Evolutionary conservation across 768 basidiomycete species (phyloP).

Genomic region (Hypholoma sublateritium): DNA sequence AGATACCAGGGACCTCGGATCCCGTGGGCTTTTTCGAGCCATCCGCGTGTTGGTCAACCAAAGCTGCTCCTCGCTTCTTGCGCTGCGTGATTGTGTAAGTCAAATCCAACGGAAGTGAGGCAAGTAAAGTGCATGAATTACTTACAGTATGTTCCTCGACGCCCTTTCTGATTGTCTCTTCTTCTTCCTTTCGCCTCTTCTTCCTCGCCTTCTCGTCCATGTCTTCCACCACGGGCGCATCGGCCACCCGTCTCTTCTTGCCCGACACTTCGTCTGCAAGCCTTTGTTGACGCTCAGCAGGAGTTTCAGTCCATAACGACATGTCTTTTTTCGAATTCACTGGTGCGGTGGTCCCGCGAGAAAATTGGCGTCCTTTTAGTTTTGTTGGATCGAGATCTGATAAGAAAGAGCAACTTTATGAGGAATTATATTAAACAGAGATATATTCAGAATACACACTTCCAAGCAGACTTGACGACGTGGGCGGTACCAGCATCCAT

Average conservation of each 20-base stretch:
- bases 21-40: conserved; percentile 36
- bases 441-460: conserved; percentile 47
- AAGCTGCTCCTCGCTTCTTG: conserved; percentile 49
- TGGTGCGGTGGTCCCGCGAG: conserved; percentile 48
- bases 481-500: conserved; percentile 98
- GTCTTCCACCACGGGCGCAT: conserved; percentile 43
- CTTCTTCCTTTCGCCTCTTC: conserved; percentile 65
- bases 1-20: conserved; percentile 66
- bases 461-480: conserved; percentile 72
- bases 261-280: conserved; percentile 95
- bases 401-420: no score
- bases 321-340: conserved; percentile 46
- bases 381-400: conserved; percentile 86
- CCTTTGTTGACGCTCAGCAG: conserved; percentile 86
- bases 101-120: not conserved
- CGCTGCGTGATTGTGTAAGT: conserved; percentile 26
- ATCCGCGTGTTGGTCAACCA: conserved; percentile 52
- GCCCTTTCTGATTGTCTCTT: conserved; percentile 60
- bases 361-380: conserved; percentile 78
- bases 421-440: no score
- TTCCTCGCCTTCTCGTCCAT: conserved; percentile 43
- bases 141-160: conserved; percentile 82
- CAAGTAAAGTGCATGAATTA: not conserved
- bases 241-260: conserved; percentile 73
- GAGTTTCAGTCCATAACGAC: conserved; percentile 96